Evolutionary conservation across 306 rosid species (phyloP).

Genomic region (cucumber (Cucumis sativus)): Cucumber_9930_V3 NC_026655.2:22903001-22903500

Average conservation of each 20-base stretch:
- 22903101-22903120: too few relatives aligned
- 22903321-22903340: slow-evolving; percentile 63
- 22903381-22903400: slow-evolving; percentile 78
- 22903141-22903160: slow-evolving; percentile 19
- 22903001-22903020: slow-evolving; percentile 42
- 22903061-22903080: neutral
- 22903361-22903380: slow-evolving; percentile 77
- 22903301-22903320: slow-evolving; percentile 52
- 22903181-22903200: slow-evolving; percentile 94
- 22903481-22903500: neutral
- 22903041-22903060: neutral
- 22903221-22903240: slow-evolving; percentile 82
- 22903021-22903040: neutral
- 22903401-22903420: slow-evolving; percentile 91
- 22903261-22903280: slow-evolving; percentile 98
- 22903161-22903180: slow-evolving; percentile 35
- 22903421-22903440: slow-evolving; percentile 73
- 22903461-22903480: neutral
- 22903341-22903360: slow-evolving; percentile 73
- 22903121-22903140: neutral
- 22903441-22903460: slow-evolving; percentile 58
- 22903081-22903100: neutral
- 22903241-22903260: slow-evolving; percentile 64
- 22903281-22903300: slow-evolving; percentile 69
- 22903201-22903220: slow-evolving; percentile 79